These are phyloP conservation scores for Musa balbisiana DNA, from an alignment of 202 grass and related monocot genomes.

Conservation along the genomic window DNA sequence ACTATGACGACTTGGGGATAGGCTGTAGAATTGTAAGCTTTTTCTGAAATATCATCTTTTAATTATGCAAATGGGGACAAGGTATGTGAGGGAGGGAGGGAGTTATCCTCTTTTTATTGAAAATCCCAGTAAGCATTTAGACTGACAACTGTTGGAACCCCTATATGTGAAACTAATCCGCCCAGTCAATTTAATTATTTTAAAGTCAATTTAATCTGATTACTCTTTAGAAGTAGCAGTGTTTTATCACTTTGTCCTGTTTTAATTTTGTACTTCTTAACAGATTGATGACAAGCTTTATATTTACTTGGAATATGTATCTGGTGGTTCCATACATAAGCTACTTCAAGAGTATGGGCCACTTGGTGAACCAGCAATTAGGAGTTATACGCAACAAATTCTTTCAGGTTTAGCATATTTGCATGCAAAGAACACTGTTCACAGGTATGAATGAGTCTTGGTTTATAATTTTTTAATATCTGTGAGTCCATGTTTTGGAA, in stretches of 20 bases:
- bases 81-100: too few relatives aligned
- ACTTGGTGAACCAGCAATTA: conserved; percentile 90
- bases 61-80: too few relatives aligned
- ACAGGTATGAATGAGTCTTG: conserved; percentile 48
- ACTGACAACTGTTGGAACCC: too few relatives aligned
- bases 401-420: conserved; percentile 89
- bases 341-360: conserved; percentile 94
- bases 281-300: conserved; percentile 92
- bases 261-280: conserved; percentile 24
- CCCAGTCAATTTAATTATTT: too few relatives aligned
- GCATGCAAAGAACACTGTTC: conserved; percentile 92
- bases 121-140: too few relatives aligned
- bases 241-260: conserved; percentile 13
- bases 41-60: too few relatives aligned
- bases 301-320: conserved; percentile 98
- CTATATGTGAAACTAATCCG: too few relatives aligned
- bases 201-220: too few relatives aligned
- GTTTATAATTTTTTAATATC: conserved; percentile 11
- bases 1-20: too few relatives aligned
- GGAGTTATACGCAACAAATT: conserved; percentile 96
- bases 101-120: too few relatives aligned
- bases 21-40: too few relatives aligned
- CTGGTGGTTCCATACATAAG: conserved; percentile 95
- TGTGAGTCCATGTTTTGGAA: neutral
- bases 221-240: conserved; percentile 19